phyloP scores from a whole-genome alignment of 495 filamentous ascomycete species.

The Talaromyces wortmannii region DNA sequence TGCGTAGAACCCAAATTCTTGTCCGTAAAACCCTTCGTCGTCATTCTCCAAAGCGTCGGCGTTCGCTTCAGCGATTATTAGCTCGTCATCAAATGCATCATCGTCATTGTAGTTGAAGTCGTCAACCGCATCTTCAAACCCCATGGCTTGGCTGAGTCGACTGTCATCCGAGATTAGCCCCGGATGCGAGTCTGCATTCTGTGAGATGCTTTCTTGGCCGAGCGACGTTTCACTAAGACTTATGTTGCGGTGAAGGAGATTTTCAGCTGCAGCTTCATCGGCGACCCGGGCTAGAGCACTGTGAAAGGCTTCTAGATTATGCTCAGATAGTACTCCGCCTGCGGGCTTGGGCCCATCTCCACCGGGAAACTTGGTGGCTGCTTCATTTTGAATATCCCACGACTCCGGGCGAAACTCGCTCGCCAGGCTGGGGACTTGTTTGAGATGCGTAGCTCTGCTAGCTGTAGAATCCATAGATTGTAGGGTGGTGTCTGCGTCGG shows the following conservation, averaged over 20 bases:
- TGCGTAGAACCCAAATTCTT: slow-evolving; percentile 97
- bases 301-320: slow-evolving; percentile 66
- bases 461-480: slow-evolving; percentile 9
- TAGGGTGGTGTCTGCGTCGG: not conserved
- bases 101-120: slow-evolving; percentile 52
- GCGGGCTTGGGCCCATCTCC: slow-evolving; percentile 23
- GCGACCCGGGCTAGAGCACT: slow-evolving; percentile 75
- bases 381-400: slow-evolving; percentile 9
- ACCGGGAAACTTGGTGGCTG: slow-evolving; percentile 20
- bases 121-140: slow-evolving; percentile 43
- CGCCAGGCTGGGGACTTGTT: slow-evolving; percentile 34
- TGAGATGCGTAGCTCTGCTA: slow-evolving; percentile 25
- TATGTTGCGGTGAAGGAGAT: slow-evolving; percentile 53
- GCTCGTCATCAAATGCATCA: slow-evolving; percentile 67
- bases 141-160: slow-evolving; percentile 31
- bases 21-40: slow-evolving; percentile 87
- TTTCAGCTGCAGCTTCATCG: slow-evolving; percentile 62
- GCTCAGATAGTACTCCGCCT: slow-evolving; percentile 42
- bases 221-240: slow-evolving; percentile 36
- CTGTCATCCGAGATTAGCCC: slow-evolving; percentile 39
- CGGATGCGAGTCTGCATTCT: slow-evolving; percentile 41
- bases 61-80: slow-evolving; percentile 91
- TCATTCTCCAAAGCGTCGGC: slow-evolving; percentile 90
- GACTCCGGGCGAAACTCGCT: slow-evolving; percentile 23
- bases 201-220: slow-evolving; percentile 26